A percentile compares a stretch with the other conserved stretches of the same genome.
Conservation (phyloP, 495 filamentous ascomycete genomes). For the Hapsidospora chrysogenum region DNA sequence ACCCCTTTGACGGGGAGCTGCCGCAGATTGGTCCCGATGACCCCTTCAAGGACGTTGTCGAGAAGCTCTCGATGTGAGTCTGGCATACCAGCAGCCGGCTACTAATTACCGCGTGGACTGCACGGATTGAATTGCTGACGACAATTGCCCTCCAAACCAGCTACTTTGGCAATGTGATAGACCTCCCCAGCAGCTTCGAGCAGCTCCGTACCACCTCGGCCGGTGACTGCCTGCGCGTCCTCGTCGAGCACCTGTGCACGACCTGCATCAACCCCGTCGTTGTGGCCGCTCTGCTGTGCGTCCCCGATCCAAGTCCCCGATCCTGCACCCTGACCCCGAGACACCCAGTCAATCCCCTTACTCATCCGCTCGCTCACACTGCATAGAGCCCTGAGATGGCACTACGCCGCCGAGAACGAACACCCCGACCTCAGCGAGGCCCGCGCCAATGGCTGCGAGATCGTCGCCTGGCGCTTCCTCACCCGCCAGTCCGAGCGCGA, state of each 20-base stretch:
- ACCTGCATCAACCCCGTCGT: constrained; percentile 57
- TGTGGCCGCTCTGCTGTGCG: constrained; percentile 66
- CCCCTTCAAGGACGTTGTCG: constrained; percentile 45
- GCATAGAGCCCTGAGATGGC: constrained; percentile 58
- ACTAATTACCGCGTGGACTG: no score
- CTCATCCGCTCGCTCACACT: neutral
- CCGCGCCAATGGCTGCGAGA: constrained; percentile 73
- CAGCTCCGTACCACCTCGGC: constrained; percentile 53
- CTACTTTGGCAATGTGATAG: constrained; percentile 47
- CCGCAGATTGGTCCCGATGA: constrained; percentile 50
- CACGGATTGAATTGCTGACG: no score
- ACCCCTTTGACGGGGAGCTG: no score
- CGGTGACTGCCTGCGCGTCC: constrained; percentile 41
- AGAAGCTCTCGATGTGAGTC: constrained; percentile 51
- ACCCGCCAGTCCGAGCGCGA: constrained; percentile 65
- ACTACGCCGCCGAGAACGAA: constrained; percentile 46
- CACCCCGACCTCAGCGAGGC: constrained; percentile 53
- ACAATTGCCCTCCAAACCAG: constrained; percentile 25
- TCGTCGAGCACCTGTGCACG: constrained; percentile 48
- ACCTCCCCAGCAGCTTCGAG: constrained; percentile 58
- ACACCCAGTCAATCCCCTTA: constrained; percentile 12
- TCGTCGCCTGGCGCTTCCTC: constrained; percentile 81
- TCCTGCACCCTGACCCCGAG: no score
- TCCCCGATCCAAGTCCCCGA: no score
- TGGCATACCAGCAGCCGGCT: no score